Evolutionary conservation across 345 rosid species (phyloP).

Genomic region (Hypericum androsaemum): DNA sequence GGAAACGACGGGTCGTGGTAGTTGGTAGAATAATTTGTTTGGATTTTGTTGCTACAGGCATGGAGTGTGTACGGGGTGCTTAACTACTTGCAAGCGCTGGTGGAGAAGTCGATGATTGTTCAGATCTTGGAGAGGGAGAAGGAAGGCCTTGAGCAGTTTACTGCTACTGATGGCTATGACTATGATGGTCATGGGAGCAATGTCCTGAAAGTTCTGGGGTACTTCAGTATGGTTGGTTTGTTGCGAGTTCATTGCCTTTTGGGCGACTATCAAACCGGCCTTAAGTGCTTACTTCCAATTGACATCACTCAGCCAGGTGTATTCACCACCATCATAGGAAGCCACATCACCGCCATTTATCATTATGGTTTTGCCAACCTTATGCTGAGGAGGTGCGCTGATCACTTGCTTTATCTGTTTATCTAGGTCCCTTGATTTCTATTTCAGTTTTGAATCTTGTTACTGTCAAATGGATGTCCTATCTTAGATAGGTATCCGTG

Average conservation of each 20-base stretch:
- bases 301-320: constrained; percentile 95
- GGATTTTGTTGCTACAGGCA: constrained; percentile 33
- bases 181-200: constrained; percentile 84
- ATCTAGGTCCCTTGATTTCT: too few relatives aligned
- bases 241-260: constrained; percentile 91
- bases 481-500: neutral
- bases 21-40: neutral
- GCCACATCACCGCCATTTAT: constrained; percentile 85
- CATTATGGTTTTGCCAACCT: constrained; percentile 98
- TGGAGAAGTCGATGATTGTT: constrained; percentile 77
- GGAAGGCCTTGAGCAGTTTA: constrained; percentile 85
- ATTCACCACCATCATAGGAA: constrained; percentile 81
- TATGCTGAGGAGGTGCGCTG: constrained; percentile 79
- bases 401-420: neutral
- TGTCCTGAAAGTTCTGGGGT: constrained; percentile 90
- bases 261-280: constrained; percentile 92
- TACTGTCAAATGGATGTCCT: neutral
- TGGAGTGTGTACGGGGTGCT: constrained; percentile 99
- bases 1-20: neutral
- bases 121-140: constrained; percentile 91
- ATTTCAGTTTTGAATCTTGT: neutral
- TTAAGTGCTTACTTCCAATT: constrained; percentile 85
- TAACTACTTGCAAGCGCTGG: constrained; percentile 94
- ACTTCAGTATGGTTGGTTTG: constrained; percentile 95
- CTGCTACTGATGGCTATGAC: constrained; percentile 94